Base-by-base conservation (phyloP, 768 basidiomycete species). In the Trametes elegans region DNA sequence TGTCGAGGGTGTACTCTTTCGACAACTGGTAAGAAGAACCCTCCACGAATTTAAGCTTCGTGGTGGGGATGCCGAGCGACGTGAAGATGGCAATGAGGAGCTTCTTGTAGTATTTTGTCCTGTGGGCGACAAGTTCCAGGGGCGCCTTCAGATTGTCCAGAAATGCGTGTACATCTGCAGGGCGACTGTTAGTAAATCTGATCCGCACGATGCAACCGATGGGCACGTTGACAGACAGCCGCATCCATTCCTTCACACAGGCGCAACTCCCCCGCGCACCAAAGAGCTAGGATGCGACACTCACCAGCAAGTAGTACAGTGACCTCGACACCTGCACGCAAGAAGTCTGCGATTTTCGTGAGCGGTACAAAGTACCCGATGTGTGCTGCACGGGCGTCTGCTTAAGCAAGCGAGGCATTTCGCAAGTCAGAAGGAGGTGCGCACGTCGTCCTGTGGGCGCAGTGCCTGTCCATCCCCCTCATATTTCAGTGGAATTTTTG, bases 71-170 rank as follows among this genome's bases (percentile, higher is more conserved):
- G 28, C 91, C 91, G 53, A 99, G 84, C 0, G 92, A 87, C 24
- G 76, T 79, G 74, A 99, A 91, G 49, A 98, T 88, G 29, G 93
- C 79, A 40, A 80, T 80, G 24, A 98, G 79, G 53, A 98, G 55
- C 66, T 80, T 79, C 63, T 92, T 76, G 75, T 99, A 99, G 83
- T 96, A 99, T 63, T 87, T 84, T 55, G 88, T 90, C 26, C 95
- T 82, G 72, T 94, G 80, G 0, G 79, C 80, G 42, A 99, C 93
- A 54, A 97, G 89, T 43, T 94, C 93, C 1, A 96, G 74, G 0
- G 96, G 95, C 0, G 97, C 95, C 72, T 99, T 99, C 62, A 95
- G 76, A 66, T 98, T 97, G 69, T 99, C 97, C 42, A 99, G 83
- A 77, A 98, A 98, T 7, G 94, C 97, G 64, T 98, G 97, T 13